Base-by-base conservation (phyloP, 1,284 basidiomycete genomes). In the Trametes versicolor region DNA sequence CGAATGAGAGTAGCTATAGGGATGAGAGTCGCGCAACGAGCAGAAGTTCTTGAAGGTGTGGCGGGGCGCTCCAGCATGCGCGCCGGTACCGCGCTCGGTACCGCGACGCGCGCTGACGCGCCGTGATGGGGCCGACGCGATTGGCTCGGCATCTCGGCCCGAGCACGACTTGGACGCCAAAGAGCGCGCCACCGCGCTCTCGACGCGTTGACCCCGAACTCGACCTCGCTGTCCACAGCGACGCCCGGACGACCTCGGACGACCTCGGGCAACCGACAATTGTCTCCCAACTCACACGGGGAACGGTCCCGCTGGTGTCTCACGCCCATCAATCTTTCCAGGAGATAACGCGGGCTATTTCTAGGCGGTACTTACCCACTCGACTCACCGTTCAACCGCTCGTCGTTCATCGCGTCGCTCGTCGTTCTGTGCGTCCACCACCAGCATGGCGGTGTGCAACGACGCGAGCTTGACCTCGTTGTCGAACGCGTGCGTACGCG, bases 401-500 rank as follows among this genome's bases (percentile, higher is more conserved):
- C 12, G 29, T 32, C 29, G 29, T 32, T 8, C 29, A 32, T 32
- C 43, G 8, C 43, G 43, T 45, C 39, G 39, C 39, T 41, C 64
- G 43, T 58, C 54, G 50, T 23, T n/a, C 32, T n/a, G 36, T 45
- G 50, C 61, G 56, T 48, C 39, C 47, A 27, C 57, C 32, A 45
- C 32, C 58, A 60, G 5, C 19, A 70, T 70, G 68, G 41, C 61
- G 45, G 59, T 70, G 15, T 74, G 73, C 55, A 58, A 54, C 23
- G 72, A 67, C 49, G 67, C 73, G 50, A 70, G 76, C 61, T 73
- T 75, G 25, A 71, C 83, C 54, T 84, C 88, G 77, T 79, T 89
- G 60, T 74, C 76, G 9, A 75, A 83, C 66, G 58, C 79, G 15
- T 91, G 90, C 69, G 77, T 87, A 0, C 83, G 91, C 59, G 76